Base-by-base conservation (phyloP, 2,329 filamentous ascomycete species). In the Cryphonectria nitschkei region DNA sequence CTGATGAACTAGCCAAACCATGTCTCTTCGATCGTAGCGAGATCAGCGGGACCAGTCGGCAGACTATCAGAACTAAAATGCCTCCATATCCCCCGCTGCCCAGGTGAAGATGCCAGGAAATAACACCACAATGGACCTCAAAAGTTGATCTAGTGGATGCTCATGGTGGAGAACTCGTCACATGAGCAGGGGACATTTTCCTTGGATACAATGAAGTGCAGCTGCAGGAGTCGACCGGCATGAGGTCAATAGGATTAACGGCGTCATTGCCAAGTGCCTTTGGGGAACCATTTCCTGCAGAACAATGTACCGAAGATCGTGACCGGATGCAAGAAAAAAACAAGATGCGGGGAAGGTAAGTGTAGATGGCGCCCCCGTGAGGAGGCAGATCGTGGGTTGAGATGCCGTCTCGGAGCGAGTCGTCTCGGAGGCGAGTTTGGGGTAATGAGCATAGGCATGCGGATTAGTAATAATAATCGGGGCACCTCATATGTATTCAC, bases 201-300 rank as follows among this genome's bases (percentile, higher is more conserved):
- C 41, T 64, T 64, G 29, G 11, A 64, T 50, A 19, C 37, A 16
- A 22, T 19, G 16, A 61, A 61, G 58, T 34, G 9, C 29, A 32
- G 19, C 58, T 61, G 58, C 34, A 61, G 3, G 37, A 61, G 32
- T 61, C 58, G 58, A 19, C 39, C 62, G 26, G 62, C 13, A 9
- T 16, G 8, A 32, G 14, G 22, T 50, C 34, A 19, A 64, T n/a
- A 43, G 41, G 16, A 41, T 26, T 41, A 64, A 64, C 62, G 32
- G 29, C 62, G 62, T 64, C 62, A 64, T 56, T 56, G 52, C 52
- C 52, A 56, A 56, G 26, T 56, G 11, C 13, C 52, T 56, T 56
- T 32, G n/a, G 29, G 16, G 52, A 56, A 14, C 52, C 19, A 22
- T 14, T 54, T 29, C 13, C 2, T 56, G 26, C n/a, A 29, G 26